These are phyloP conservation scores for Suillus subalutaceus DNA, from an alignment of 768 basidiomycete genomes.

Conservation along the genomic window DNA sequence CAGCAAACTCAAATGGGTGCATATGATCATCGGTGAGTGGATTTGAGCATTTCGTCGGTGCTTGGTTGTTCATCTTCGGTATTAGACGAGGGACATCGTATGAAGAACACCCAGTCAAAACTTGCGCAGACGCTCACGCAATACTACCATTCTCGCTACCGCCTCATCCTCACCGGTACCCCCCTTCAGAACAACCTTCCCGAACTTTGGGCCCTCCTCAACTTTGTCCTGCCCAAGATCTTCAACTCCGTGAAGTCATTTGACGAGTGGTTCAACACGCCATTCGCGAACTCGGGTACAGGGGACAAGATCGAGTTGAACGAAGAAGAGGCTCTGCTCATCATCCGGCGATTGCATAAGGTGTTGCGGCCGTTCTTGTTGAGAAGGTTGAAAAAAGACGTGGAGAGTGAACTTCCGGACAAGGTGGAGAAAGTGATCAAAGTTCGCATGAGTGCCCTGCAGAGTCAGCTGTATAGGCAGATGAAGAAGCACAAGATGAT, in stretches of 20 bases:
- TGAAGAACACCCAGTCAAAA: slow-evolving; percentile 96
- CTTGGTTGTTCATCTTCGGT: slow-evolving; percentile 8
- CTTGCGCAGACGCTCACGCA: slow-evolving; percentile 87
- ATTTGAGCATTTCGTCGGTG: neutral
- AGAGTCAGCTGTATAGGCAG: slow-evolving; percentile 92
- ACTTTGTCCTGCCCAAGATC: slow-evolving; percentile 92
- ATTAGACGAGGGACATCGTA: slow-evolving; percentile 92
- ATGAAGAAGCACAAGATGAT: slow-evolving; percentile 99
- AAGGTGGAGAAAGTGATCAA: slow-evolving; percentile 99
- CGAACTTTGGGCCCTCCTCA: slow-evolving; percentile 93
- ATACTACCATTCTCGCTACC: slow-evolving; percentile 90
- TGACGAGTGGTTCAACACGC: slow-evolving; percentile 99
- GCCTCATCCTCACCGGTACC: slow-evolving; percentile 94
- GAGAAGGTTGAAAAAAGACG: slow-evolving; percentile 92
- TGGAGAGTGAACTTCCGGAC: slow-evolving; percentile 93
- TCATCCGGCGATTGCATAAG: slow-evolving; percentile 95
- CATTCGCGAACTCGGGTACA: slow-evolving; percentile 97
- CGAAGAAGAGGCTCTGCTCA: slow-evolving; percentile 98
- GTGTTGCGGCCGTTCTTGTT: slow-evolving; percentile 94
- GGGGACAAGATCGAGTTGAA: slow-evolving; percentile 98
- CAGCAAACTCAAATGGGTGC: slow-evolving; percentile 92
- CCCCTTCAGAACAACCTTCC: slow-evolving; percentile 97
- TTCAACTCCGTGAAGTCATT: slow-evolving; percentile 99
- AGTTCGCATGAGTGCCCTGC: slow-evolving; percentile 90
- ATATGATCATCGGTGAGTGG: slow-evolving; percentile 89